Evolutionary conservation across 495 filamentous ascomycete species (phyloP), one percentile per base, ranked within the genome.

Genomic region (Saxispiralis lemnorum): DNA sequence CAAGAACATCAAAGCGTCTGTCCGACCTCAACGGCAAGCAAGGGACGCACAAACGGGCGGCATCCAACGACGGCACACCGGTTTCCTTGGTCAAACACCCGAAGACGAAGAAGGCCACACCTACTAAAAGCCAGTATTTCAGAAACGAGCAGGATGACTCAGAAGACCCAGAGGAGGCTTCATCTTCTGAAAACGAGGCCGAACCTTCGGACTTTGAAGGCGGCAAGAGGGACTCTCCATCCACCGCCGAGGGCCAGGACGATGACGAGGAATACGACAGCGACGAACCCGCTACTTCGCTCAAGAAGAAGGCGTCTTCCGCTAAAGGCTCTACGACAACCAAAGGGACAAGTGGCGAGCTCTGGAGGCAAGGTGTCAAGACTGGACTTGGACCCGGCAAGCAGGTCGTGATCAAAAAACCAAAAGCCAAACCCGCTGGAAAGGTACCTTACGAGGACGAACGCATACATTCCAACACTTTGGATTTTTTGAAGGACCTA

Each of bases 401-500:
- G 46, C 69, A 76, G 48, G 63, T 80, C 30, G 43, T 84, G 53
- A 78, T 83, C 50, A 70, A 76, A 36, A 71, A 78, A 36, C 77
- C 75, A 18, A 76, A 82, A 59, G 66, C 83, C 6, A 69, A 82
- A 45, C 74, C 75, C 33, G 67, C 71, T 10, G 79, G 75, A 6
- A 68, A 72, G 10, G 66, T 75, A 6, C 68, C 69, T 0, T 93
- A 93, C 61, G 56, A 64, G 21, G 75, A 83, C 47, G 64, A 75
- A 32, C 73, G 60, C 6, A 61, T 93, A 35, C 85, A 93, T 61
- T 75, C 76, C 19, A 92, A 93, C 52, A 93, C 83, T 6, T 59
- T 85, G 45, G 64, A 76, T 2, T 93, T 93, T 56, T 62, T 93
- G 47, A 59, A 65, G 39, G 83, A 89, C 51, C 64, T 93, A 38